Evolutionary conservation across 1,284 basidiomycete species (phyloP).

Genomic region (Trichosporon asahii): DNA sequence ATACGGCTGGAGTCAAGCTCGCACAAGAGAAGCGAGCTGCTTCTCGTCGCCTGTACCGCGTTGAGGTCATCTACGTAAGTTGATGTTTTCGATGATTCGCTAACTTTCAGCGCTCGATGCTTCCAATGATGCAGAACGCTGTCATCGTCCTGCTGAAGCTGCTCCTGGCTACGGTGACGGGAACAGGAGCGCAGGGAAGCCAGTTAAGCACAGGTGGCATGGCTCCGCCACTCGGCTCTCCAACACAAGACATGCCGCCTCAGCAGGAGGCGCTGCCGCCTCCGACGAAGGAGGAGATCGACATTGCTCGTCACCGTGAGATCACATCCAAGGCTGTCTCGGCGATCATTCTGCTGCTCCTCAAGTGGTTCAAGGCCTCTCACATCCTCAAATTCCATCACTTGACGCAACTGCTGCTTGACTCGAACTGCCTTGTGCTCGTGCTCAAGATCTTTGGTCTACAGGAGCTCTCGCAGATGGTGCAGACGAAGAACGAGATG

Average conservation of each 20-base stretch:
- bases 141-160: slow-evolving; percentile 87
- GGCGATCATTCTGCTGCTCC: slow-evolving; percentile 79
- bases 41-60: slow-evolving; percentile 74
- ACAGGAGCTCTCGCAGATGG: slow-evolving; percentile 79
- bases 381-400: slow-evolving; percentile 99
- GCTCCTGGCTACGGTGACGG: slow-evolving; percentile 80
- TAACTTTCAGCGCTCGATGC: slow-evolving; percentile 57
- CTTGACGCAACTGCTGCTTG: slow-evolving; percentile 86
- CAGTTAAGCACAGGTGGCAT: background rate
- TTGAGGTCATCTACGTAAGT: slow-evolving; percentile 87
- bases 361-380: slow-evolving; percentile 99
- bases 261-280: slow-evolving; percentile 58
- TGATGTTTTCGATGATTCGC: background rate
- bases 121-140: slow-evolving; percentile 78
- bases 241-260: slow-evolving; percentile 53
- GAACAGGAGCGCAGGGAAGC: slow-evolving; percentile 56
- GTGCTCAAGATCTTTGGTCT: slow-evolving; percentile 98
- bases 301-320: slow-evolving; percentile 91
- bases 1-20: slow-evolving; percentile 61
- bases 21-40: slow-evolving; percentile 70
- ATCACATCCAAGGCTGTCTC: slow-evolving; percentile 97
- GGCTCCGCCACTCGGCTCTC: slow-evolving; percentile 37
- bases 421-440: slow-evolving; percentile 89
- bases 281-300: slow-evolving; percentile 87
- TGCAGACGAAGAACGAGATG: slow-evolving; percentile 78